Evolutionary conservation across 345 rosid genomes (phyloP).

Genomic region (Eucalyptus lansdowneana): DNA sequence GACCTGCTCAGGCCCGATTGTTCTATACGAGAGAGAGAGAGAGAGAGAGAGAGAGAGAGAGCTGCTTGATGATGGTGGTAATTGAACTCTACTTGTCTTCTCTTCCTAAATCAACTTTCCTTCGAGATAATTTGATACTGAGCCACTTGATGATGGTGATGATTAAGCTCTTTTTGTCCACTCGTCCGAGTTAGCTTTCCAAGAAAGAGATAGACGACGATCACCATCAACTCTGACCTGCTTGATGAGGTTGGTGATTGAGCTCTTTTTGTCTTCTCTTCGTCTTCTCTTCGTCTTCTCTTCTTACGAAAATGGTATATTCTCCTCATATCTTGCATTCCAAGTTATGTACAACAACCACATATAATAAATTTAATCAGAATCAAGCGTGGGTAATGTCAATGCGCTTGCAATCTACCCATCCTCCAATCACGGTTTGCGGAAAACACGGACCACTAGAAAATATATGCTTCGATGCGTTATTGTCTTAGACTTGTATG

Average conservation of each 20-base stretch:
- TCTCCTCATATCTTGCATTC: background rate
- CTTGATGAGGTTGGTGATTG: background rate
- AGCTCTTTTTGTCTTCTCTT: background rate
- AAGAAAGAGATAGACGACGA: background rate
- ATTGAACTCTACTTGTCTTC: background rate
- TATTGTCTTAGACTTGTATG: background rate
- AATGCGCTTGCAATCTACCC: background rate
- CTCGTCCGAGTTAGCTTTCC: background rate
- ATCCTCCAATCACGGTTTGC: background rate
- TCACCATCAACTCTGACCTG: background rate
- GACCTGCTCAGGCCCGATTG: too few relatives aligned
- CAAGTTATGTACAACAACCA: background rate
- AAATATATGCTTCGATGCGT: background rate
- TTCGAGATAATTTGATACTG: background rate
- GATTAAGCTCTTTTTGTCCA: background rate
- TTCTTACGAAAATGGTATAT: background rate
- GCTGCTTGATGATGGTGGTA: background rate
- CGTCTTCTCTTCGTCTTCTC: background rate
- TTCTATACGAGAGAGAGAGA: background rate
- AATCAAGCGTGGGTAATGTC: background rate
- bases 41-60: background rate
- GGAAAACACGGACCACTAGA: background rate
- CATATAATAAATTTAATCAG: background rate
- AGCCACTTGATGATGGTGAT: background rate
- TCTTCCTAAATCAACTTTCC: background rate